A percentile compares a stretch with the other conserved stretches of the same genome.
These are phyloP conservation scores for Fomitopsis schrenkii DNA, from an alignment of 1,284 basidiomycete genomes.

Conservation along the genomic window DNA sequence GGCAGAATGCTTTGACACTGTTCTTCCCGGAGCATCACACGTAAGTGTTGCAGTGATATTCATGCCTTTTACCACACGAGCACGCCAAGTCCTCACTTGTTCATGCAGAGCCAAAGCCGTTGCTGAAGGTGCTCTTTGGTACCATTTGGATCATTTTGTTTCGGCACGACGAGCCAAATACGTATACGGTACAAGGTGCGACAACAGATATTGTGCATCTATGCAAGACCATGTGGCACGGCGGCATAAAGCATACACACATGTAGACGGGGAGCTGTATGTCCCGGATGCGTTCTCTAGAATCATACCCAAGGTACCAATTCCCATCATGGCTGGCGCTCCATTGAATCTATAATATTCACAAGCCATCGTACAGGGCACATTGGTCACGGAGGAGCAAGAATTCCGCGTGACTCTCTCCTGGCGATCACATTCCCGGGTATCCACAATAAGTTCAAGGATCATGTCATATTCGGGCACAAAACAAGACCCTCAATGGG, in stretches of 20 bases:
- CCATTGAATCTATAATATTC: background rate
- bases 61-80: background rate
- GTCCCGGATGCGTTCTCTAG: constrained; percentile 29
- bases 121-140: constrained; percentile 32
- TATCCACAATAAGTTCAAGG: constrained; percentile 27
- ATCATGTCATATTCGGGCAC: constrained; percentile 38
- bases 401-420: constrained; percentile 34
- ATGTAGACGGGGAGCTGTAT: constrained; percentile 27
- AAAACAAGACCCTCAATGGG: constrained; percentile 36
- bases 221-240: constrained; percentile 30
- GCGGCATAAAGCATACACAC: constrained; percentile 14
- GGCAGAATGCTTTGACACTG: background rate
- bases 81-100: background rate
- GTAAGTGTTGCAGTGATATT: background rate
- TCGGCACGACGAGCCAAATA: constrained; percentile 29
- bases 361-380: constrained; percentile 24
- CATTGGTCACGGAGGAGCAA: constrained; percentile 30
- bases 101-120: constrained; percentile 27
- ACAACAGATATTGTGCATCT: constrained; percentile 17
- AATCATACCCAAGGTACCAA: constrained; percentile 30
- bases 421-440: constrained; percentile 29
- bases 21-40: background rate
- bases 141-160: constrained; percentile 33
- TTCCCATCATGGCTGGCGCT: background rate
- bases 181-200: constrained; percentile 31